Evolutionary conservation across 768 basidiomycete genomes (phyloP).

Genomic region (Phanerochaete sordida): DNA sequence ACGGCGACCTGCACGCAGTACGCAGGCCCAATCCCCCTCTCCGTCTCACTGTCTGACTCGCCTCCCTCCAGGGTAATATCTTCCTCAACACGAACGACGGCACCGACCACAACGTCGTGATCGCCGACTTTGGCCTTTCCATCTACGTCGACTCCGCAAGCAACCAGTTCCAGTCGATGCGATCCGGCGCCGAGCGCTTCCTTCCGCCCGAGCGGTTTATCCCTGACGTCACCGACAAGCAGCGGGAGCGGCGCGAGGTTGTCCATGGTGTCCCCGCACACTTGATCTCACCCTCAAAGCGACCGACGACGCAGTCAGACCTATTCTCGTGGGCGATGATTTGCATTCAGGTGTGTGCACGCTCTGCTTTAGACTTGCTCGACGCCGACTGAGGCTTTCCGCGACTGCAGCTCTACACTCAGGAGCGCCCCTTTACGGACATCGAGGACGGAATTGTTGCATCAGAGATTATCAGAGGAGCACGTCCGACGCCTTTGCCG

Average conservation of each 20-base stretch:
- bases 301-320: not conserved
- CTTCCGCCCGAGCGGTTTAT: not conserved
- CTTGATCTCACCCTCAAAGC: not conserved
- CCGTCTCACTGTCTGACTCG: not conserved
- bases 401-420: not conserved
- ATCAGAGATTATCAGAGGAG: not conserved
- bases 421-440: not conserved
- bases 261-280: not conserved
- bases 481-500: not conserved
- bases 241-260: not conserved
- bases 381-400: not conserved
- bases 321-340: not conserved
- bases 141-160: not conserved
- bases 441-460: not conserved
- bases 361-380: not conserved
- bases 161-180: not conserved
- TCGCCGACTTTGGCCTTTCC: slow-evolving; percentile 1
- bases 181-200: not conserved
- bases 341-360: not conserved
- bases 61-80: not conserved
- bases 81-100: not conserved
- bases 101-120: not conserved
- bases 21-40: not conserved
- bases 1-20: slow-evolving; percentile 3
- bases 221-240: not conserved